These are phyloP conservation scores for Sesbania bispinosa DNA, from an alignment of 306 rosid species.

Conservation along the genomic window DNA sequence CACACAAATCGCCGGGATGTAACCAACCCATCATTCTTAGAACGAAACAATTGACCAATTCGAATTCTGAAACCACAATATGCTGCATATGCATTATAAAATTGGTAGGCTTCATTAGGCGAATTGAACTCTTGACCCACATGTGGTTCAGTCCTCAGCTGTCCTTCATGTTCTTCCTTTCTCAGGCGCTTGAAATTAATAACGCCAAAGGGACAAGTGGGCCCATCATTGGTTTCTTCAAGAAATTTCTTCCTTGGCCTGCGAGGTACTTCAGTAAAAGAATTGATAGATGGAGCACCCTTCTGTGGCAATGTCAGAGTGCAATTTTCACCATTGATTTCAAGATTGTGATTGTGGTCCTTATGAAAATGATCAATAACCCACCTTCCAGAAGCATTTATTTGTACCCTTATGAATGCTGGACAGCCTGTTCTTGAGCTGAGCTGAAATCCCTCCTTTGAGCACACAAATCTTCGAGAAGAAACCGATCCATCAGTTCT, in stretches of 20 bases:
- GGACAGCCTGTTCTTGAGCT: conserved; percentile 92
- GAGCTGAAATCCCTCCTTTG: conserved; percentile 92
- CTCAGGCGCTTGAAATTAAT: conserved; percentile 59
- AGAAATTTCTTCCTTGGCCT: conserved; percentile 55
- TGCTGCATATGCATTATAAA: conserved; percentile 74
- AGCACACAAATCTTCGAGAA: conserved; percentile 93
- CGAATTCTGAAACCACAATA: conserved; percentile 71
- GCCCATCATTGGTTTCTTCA: conserved; percentile 40
- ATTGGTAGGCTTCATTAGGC: conserved; percentile 84
- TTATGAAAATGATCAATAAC: conserved; percentile 73
- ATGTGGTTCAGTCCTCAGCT: conserved; percentile 53
- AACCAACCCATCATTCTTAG: conserved; percentile 75
- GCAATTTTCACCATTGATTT: conserved; percentile 39
- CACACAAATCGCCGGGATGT: conserved; percentile 94
- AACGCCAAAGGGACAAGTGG: conserved; percentile 54
- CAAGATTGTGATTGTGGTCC: conserved; percentile 84
- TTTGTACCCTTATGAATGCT: conserved; percentile 79
- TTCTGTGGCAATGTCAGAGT: conserved; percentile 41
- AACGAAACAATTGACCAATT: conserved; percentile 90
- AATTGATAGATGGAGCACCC: conserved; percentile 31
- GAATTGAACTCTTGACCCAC: conserved; percentile 78
- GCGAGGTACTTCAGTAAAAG: conserved; percentile 37
- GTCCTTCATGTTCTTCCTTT: conserved; percentile 51
- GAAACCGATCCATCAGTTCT: conserved; percentile 84
- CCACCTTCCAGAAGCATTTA: conserved; percentile 86